Base-by-base conservation (phyloP, 768 basidiomycete species). In the Gautieria morchelliformis region DNA sequence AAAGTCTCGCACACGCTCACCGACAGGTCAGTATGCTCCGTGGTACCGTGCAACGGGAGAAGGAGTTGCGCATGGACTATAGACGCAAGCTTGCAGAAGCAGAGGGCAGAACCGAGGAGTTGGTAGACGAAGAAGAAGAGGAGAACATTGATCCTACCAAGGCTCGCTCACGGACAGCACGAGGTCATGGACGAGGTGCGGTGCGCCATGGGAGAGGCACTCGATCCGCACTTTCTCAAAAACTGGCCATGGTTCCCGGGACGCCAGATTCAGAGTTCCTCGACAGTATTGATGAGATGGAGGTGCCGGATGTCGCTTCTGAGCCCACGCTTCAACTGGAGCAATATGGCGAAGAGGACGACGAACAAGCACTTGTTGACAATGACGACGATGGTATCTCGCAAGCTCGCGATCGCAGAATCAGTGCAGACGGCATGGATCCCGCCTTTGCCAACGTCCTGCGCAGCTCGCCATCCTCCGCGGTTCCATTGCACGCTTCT, bases 341-440 rank as follows among this genome's bases (percentile, higher is more conserved):
- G 12, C 67, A 65, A 30, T 67, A 70, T 15, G 71, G 67, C 50
- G 71, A 69, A 14, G 59, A 62, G 17, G 67, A 58, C 2, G 66
- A 65, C 20, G 61, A 65, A 39, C 12, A 33, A 11, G 22, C 22
- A 49, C 22, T 24, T 27, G 24, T 49, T 3, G 19, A 52, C 7
- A 14, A 22, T 49, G 33, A 53, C 22, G 49, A 53, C 17, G 19
- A 9, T 1, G 10, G 2, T 15, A 27, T 46, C 37, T 9, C 35
- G 8, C 35, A 9, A 37, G 35, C 22, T 53, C 51, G 56, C n/a
- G 60, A 60, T 35, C 56, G 59, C 12, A 76, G 84, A 37, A 80
- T 80, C 6, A 88, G 84, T 63, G 78, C 89, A 4, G 89, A 92
- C 56, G 89, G 89, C 45, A 89, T 93, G 86, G 91, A 93, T 60